phyloP scores from a whole-genome alignment of 2,329 filamentous ascomycete species.

The Colletotrichum karsti region DNA sequence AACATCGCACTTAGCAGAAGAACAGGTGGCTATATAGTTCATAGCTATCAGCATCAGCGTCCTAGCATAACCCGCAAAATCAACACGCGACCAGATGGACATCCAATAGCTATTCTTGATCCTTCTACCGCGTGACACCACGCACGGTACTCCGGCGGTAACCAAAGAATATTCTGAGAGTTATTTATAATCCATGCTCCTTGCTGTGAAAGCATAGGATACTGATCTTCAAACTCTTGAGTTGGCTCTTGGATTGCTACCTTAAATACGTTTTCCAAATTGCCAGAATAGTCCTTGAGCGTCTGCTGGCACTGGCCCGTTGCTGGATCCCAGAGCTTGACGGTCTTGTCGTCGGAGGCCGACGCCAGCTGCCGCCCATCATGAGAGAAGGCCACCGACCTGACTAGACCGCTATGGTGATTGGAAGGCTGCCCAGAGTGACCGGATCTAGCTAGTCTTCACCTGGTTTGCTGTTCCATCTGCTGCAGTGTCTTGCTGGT shows the following conservation, averaged over 20 bases:
- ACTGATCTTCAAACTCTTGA: neutral
- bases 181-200: neutral
- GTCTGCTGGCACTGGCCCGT: too few relatives aligned
- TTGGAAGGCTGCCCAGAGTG: too few relatives aligned
- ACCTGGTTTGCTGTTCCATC: too few relatives aligned
- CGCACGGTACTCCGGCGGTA: neutral
- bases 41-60: neutral
- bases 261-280: neutral
- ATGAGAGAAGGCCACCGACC: too few relatives aligned
- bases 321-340: too few relatives aligned
- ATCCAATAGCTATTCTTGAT: neutral
- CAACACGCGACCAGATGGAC: neutral
- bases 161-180: neutral
- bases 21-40: neutral
- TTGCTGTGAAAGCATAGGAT: neutral
- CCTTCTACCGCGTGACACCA: neutral
- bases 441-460: too few relatives aligned
- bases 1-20: neutral
- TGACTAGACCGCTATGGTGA: too few relatives aligned
- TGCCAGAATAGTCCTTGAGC: slow-evolving; percentile 15
- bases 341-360: too few relatives aligned
- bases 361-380: too few relatives aligned
- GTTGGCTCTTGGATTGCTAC: neutral
- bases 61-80: neutral
- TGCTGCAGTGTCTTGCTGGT: too few relatives aligned